Conservation (phyloP, 2,329 filamentous ascomycete genomes). For the Pseudopithomyces chartarum region DNA sequence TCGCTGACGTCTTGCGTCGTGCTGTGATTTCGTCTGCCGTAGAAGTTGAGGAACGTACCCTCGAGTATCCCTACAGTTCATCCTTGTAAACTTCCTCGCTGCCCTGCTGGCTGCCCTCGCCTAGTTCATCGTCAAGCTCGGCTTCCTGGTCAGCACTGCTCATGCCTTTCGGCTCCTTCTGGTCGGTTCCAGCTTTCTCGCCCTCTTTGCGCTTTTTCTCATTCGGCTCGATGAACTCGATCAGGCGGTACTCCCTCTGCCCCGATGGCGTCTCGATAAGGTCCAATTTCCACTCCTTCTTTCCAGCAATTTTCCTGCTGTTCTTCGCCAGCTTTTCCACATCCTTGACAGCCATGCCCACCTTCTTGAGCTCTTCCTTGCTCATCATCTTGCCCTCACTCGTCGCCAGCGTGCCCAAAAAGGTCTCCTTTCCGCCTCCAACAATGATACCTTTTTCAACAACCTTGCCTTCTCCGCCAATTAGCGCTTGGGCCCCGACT, state of each 20-base stretch:
- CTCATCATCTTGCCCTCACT: constrained; percentile 68
- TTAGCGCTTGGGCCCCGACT: constrained; percentile 61
- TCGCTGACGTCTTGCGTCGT: no score
- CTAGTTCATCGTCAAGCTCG: constrained; percentile 18
- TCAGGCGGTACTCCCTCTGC: constrained; percentile 69
- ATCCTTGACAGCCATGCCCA: constrained; percentile 68
- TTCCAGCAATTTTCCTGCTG: constrained; percentile 70
- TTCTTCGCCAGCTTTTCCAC: constrained; percentile 72
- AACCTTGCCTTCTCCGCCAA: constrained; percentile 60
- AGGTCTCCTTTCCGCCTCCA: constrained; percentile 58
- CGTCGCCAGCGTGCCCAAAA: constrained; percentile 57
- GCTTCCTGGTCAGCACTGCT: constrained; percentile 22
- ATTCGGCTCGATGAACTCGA: constrained; percentile 61
- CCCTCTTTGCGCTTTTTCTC: constrained; percentile 42
- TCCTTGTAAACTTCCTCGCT: constrained; percentile 50
- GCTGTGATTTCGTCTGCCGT: not conserved
- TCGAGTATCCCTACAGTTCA: constrained; percentile 35
- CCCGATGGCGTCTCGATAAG: constrained; percentile 71
- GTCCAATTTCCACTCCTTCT: constrained; percentile 79
- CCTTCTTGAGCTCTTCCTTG: constrained; percentile 69
- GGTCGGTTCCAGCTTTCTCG: constrained; percentile 27
- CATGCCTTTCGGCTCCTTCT: constrained; percentile 53
- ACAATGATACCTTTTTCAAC: constrained; percentile 60
- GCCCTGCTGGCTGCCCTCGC: constrained; percentile 36
- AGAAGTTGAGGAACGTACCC: not conserved